Base-by-base conservation (phyloP, 2,329 filamentous ascomycete species). In the Escovopsis sp. region DNA sequence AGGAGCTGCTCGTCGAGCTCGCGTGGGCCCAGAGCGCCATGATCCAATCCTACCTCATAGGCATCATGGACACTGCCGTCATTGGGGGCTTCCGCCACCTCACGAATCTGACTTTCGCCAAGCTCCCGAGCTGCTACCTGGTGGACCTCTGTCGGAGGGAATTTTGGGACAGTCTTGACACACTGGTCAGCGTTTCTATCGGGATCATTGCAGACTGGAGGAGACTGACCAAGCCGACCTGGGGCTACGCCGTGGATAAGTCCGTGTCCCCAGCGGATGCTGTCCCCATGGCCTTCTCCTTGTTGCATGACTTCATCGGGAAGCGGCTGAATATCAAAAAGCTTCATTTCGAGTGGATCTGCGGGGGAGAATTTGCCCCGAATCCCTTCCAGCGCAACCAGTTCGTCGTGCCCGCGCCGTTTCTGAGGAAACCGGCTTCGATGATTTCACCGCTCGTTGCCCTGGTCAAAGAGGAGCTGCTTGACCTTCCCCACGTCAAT, bases 21-120 rank as follows among this genome's bases (percentile, higher is more conserved):
- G 72, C 77, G 40, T 82, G 79, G 75, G 78, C 78, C 7, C 78
- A 84, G 48, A 65, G 72, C 41, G 79, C 78, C 14, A 79, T 84
- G 53, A 64, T 84, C 37, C 72, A 78, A 39, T 80, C 79, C 1
- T 84, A 79, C 49, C 70, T 77, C 48, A 70, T 82, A 38, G 71
- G 76, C 2, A 57, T 83, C 35, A 71, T 77, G 20, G 76, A 82
- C 50, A 80, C 79, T 45, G 54, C 58, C 13, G 39, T 42, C 9
- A 61, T 63, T 5, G 48, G 52, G 5, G 67, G 63, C 2, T 81
- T 83, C 48, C 45, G 52, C 7, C 57, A 64, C 6, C 65, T 84
- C 35, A 71, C 69, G 16, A 74, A 68, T 6, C 55, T 85, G 35
- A 79, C 71, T 30, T 68, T 85, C 39, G 71, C 78, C 39, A 75